phyloP scores from a whole-genome alignment of 306 rosid species.

The Boehmeria nivea region DNA sequence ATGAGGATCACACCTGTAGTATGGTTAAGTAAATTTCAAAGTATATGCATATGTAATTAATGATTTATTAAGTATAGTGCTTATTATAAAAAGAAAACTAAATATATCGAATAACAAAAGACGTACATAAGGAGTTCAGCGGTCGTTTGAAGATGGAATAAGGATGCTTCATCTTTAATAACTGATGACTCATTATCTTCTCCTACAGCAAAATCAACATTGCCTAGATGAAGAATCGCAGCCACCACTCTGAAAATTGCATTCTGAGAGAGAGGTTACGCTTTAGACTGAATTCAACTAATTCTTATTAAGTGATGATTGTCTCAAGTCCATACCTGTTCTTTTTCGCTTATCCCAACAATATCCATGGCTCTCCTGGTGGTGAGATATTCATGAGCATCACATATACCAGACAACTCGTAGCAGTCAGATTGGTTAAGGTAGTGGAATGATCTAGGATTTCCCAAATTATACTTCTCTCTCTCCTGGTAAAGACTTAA shows the following conservation, averaged over 20 bases:
- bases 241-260: constrained; percentile 91
- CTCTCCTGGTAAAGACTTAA: constrained; percentile 51
- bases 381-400: constrained; percentile 70
- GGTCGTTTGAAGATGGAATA: constrained; percentile 70
- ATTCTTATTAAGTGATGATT: constrained; percentile 8
- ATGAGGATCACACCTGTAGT: constrained; percentile 60
- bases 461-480: constrained; percentile 75
- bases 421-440: constrained; percentile 86
- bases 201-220: constrained; percentile 56
- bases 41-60: too few relatives aligned
- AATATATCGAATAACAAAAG: constrained; percentile 6
- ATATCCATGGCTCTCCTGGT: constrained; percentile 89
- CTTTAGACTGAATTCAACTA: constrained; percentile 12
- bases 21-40: constrained; percentile 5
- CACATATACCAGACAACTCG: constrained; percentile 62
- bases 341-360: constrained; percentile 73
- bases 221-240: constrained; percentile 92
- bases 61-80: too few relatives aligned
- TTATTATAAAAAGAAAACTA: too few relatives aligned
- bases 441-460: constrained; percentile 75
- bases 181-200: constrained; percentile 71
- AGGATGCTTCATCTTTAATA: constrained; percentile 65
- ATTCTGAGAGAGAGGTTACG: constrained; percentile 39
- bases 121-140: constrained; percentile 85
- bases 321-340: constrained; percentile 53